These are phyloP conservation scores for Patellifolia procumbens DNA, from an alignment of 179 eudicot genomes.

Conservation along the genomic window DNA sequence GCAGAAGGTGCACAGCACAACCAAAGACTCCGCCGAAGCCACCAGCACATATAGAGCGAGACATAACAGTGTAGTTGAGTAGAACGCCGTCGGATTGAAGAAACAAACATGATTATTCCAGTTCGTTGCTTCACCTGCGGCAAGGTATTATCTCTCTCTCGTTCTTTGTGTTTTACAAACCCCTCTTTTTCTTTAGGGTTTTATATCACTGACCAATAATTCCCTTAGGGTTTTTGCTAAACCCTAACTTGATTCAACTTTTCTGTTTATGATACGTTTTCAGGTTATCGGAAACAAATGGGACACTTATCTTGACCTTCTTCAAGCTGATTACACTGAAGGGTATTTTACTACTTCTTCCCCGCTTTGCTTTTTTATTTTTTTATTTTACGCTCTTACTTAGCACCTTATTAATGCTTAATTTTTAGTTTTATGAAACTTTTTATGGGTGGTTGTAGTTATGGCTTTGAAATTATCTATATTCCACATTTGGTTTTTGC, in stretches of 20 bases:
- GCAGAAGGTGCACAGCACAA: too few relatives aligned
- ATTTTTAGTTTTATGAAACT: not conserved
- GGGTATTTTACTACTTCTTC: slow-evolving; percentile 40
- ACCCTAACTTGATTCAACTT: not conserved
- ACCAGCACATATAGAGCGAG: too few relatives aligned
- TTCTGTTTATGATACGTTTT: not conserved
- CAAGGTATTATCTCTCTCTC: slow-evolving; percentile 43
- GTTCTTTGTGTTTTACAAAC: not conserved
- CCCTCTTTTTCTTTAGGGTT: not conserved
- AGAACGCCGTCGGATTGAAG: too few relatives aligned
- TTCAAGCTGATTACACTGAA: slow-evolving; percentile 83
- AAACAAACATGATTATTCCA: slow-evolving; percentile 65
- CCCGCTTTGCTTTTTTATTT: too few relatives aligned
- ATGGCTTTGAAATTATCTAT: not conserved
- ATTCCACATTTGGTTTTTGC: not conserved
- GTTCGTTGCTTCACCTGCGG: slow-evolving; percentile 97
- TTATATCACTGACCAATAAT: not conserved
- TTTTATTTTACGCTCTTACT: too few relatives aligned
- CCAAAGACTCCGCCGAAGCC: too few relatives aligned
- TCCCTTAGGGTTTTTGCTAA: not conserved
- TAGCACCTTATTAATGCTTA: too few relatives aligned
- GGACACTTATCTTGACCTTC: slow-evolving; percentile 88
- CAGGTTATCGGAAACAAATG: slow-evolving; percentile 93
- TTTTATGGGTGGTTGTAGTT: not conserved
- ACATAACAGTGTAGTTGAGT: too few relatives aligned